Percentiles rank a stretch among this genome's conserved stretches.
Evolutionary conservation across 768 basidiomycete genomes (phyloP).

Genomic region (Suillus americanus): DNA sequence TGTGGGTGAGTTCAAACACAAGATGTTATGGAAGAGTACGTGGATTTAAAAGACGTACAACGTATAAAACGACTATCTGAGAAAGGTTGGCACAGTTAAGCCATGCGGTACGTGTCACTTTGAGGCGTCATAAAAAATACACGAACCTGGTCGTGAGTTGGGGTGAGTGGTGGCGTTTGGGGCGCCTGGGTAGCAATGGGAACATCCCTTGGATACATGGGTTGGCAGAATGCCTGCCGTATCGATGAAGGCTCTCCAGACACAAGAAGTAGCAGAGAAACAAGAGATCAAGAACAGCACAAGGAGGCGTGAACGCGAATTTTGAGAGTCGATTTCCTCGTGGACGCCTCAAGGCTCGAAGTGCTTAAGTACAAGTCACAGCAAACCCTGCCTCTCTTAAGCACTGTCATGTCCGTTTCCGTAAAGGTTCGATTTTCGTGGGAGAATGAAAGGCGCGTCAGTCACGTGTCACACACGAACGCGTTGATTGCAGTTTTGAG

Average conservation of each 20-base stretch:
- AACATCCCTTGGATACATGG: constrained; percentile 34
- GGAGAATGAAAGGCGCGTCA: constrained; percentile 21
- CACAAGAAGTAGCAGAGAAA: constrained; percentile 9
- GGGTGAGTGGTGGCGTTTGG: constrained; percentile 47
- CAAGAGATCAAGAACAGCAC: constrained; percentile 11
- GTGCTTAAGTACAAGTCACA: constrained; percentile 6
- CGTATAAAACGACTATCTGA: constrained; percentile 74
- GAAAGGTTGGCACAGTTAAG: constrained; percentile 20
- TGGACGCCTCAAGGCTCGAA: constrained; percentile 31
- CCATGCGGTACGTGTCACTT: constrained; percentile 20
- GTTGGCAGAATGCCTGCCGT: constrained; percentile 32
- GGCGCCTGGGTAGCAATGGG: constrained; percentile 33
- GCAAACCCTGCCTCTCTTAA: constrained; percentile 7
- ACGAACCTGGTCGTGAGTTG: constrained; percentile 72
- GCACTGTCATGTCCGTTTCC: constrained; percentile 7
- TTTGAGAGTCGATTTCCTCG: constrained; percentile 25
- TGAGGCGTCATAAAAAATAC: constrained; percentile 15
- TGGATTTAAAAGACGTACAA: constrained; percentile 47
- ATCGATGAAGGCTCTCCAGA: constrained; percentile 7
- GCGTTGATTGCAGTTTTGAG: constrained; percentile 31
- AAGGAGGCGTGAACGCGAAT: constrained; percentile 18
- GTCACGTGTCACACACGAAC: constrained; percentile 31
- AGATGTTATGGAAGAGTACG: constrained; percentile 10
- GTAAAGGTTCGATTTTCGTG: constrained; percentile 12
- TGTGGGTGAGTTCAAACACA: constrained; percentile 28